Evolutionary conservation across 331 rosid species (phyloP).

Genomic region (Prunus yedoensis): DNA sequence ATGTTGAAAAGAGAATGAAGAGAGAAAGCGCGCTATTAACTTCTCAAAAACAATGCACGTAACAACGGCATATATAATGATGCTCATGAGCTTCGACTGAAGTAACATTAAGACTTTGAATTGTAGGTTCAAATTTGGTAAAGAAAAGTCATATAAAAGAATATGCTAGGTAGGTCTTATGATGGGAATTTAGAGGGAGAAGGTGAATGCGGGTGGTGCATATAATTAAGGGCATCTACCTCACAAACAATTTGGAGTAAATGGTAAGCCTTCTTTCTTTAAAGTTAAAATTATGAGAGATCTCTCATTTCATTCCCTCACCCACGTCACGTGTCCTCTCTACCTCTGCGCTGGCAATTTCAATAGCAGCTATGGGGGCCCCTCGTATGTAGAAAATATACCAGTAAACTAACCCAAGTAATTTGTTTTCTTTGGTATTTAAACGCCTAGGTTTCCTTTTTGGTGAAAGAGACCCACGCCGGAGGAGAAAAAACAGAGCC

Average conservation of each 20-base stretch:
- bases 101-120: no score
- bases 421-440: no score
- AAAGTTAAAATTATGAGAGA: neutral
- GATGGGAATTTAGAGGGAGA: neutral
- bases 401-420: no score
- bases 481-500: no score
- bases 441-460: no score
- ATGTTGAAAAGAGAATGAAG: no score
- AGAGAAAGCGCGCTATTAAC: no score
- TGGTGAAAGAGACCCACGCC: no score
- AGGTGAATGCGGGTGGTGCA: neutral
- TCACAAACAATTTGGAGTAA: slow-evolving; percentile 10
- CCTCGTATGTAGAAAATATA: neutral
- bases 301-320: neutral
- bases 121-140: no score
- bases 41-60: no score
- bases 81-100: no score
- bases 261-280: neutral
- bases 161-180: neutral
- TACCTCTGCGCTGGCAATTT: neutral
- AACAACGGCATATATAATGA: no score
- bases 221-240: slow-evolving; percentile 8
- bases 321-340: slow-evolving; percentile 27
- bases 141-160: neutral
- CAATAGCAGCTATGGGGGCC: neutral